Evolutionary conservation across 441 rosid genomes (phyloP), one percentile per base, ranked within the genome.

Genomic region (Gossypium gossypioides): DNA sequence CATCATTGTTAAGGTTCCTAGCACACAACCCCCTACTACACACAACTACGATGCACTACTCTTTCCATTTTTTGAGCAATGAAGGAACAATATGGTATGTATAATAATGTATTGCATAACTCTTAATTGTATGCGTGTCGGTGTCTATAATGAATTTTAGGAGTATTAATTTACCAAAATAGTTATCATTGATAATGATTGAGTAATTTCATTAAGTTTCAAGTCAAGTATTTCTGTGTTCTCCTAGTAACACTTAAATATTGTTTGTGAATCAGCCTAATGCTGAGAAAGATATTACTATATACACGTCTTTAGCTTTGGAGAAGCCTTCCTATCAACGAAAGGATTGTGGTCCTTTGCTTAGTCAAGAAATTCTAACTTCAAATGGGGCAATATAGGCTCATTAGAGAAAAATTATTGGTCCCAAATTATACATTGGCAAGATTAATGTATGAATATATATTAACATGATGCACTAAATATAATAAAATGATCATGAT

Each of bases 261-360:
- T 12, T 84, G 32, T 63, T 57, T n/a, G 78, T 81, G 63, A 76
- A 61, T 37, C 37, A 80, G 55, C 72, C 80, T 13, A 81, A 82
- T 51, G 61, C 76, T 29, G 82, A 82, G 77, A 84, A 59, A 70
- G 84, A 81, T 59, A 81, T 79, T n/a, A 74, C 75, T 18, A 84
- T 82, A 8, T 82, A 84, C 68, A 78, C 80, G 50, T 76, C 87
- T 1, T 75, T 86, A 56, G 84, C 76, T 64, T 58, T 86, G 44
- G 90, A 86, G 4, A 86, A 86, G 76, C 87, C 86, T 13, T 73
- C 86, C 0, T 81, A 81, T 65, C 88, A 82, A 57, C 82, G 79
- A 1, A 78, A 72, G 69, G 85, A 82, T 21, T 59, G 64, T 6
- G 87, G 87, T 10, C 63, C 90, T 58, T 72, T 86, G 76, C 78